Evolutionary conservation across 495 filamentous ascomycete genomes (phyloP), one percentile per base, ranked within the genome.

Genomic region (Jackrogersella minutella): DNA sequence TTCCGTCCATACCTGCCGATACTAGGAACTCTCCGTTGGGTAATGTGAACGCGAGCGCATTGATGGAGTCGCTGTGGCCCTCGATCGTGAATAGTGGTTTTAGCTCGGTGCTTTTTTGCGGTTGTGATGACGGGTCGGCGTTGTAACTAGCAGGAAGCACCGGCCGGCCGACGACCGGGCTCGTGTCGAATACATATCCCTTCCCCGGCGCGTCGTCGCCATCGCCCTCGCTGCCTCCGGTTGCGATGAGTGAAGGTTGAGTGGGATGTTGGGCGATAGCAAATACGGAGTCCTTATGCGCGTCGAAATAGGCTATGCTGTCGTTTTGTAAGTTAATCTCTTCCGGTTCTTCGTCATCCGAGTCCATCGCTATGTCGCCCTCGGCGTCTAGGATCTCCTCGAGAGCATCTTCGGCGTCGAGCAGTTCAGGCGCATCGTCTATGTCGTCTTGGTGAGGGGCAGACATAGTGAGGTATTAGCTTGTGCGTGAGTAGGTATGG

Each of bases 51-150:
- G 86, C 77, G 0, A 97, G 84, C 0, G 91, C 87, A 74, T 93
- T 95, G 62, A 99, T 87, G 37, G 89, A 93, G 75, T 98, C 96
- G 36, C 87, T 91, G 78, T 99, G 96, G 17, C 93, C 93, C 10
- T 91, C 86, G 49, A 98, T 80, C 66, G 87, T 88, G 65, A 85
- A 86, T 10, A 95, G 51, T 1, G 87, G 79, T 44, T 84, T 71
- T 34, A 94, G 76, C 47, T 86, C 82, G 51, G 84, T 82, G 63
- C 69, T 80, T 51, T 77, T 76, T 34, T 55, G 69, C 21, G 68
- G 72, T n/a, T 76, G 77, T 34, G 89, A 81, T 43, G 82, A 74
- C 5, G 89, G 85, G 76, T 88, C 82, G 60, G 84, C 85, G 77
- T 91, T 83, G 79, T 91, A 93, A 79, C 89, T 89, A 16, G 84